Evolutionary conservation across 345 rosid species (phyloP).

Genomic region (Heritiera littoralis): DNA sequence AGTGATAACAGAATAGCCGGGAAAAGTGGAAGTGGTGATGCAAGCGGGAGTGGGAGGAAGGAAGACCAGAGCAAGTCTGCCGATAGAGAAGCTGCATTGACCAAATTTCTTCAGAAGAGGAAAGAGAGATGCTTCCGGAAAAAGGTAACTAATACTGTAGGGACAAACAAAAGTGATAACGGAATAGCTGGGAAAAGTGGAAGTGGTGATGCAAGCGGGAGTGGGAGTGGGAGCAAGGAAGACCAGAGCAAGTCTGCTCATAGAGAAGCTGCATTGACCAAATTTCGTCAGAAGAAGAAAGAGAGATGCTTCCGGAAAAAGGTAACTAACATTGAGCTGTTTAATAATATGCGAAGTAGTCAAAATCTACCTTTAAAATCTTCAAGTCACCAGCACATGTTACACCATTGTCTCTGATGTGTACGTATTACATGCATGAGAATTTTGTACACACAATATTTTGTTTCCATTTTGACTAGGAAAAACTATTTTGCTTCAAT

Average conservation of each 20-base stretch:
- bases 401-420: neutral
- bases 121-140: conserved; percentile 36
- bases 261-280: conserved; percentile 44
- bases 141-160: conserved; percentile 27
- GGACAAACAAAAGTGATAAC: conserved; percentile 37
- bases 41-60: conserved; percentile 30
- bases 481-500: neutral
- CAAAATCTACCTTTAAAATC: neutral
- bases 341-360: neutral
- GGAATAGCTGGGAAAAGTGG: conserved; percentile 40
- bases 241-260: conserved; percentile 31
- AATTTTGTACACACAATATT: neutral
- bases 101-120: conserved; percentile 41
- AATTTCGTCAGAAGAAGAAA: conserved; percentile 39
- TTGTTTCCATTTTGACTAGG: neutral
- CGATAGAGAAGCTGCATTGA: conserved; percentile 42
- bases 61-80: conserved; percentile 29
- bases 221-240: conserved; percentile 35
- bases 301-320: conserved; percentile 45
- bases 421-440: neutral
- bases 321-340: conserved; percentile 24
- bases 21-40: conserved; percentile 42
- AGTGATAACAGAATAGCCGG: conserved; percentile 38
- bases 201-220: conserved; percentile 30
- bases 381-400: neutral